These are phyloP conservation scores for Trichophyton simii DNA, from an alignment of 2,329 filamentous ascomycete genomes.

Conservation along the genomic window DNA sequence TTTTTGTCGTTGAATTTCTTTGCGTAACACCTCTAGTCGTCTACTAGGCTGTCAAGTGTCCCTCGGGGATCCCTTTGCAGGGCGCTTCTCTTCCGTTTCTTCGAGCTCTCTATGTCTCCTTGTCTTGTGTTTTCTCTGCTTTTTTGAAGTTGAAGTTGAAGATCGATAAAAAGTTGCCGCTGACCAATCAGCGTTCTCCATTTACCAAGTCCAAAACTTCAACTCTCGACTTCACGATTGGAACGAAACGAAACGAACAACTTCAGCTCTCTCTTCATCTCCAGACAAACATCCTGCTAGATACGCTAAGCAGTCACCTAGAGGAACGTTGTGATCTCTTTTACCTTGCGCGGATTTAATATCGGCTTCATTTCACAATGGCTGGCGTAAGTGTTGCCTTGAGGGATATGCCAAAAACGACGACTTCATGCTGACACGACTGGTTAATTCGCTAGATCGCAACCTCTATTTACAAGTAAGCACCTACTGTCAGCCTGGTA, in stretches of 20 bases:
- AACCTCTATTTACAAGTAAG: conserved; percentile 49
- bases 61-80: not conserved
- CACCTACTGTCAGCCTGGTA: conserved; percentile 11
- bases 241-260: not conserved
- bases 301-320: not conserved
- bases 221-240: not conserved
- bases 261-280: not conserved
- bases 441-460: conserved; percentile 29
- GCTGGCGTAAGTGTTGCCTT: conserved; percentile 36
- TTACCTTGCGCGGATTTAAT: not conserved
- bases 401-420: not conserved
- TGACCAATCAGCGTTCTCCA: not conserved
- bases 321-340: not conserved
- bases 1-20: no score
- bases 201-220: conserved; percentile 1
- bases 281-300: not conserved
- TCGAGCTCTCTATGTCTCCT: not conserved
- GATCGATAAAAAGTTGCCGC: not conserved
- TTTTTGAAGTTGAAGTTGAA: not conserved
- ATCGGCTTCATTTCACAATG: conserved; percentile 39
- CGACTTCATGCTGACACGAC: not conserved
- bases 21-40: no score
- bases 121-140: not conserved
- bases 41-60: no score
- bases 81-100: not conserved